Base-by-base conservation (phyloP, 139 green algal species). In the Micromonas commoda region DNA sequence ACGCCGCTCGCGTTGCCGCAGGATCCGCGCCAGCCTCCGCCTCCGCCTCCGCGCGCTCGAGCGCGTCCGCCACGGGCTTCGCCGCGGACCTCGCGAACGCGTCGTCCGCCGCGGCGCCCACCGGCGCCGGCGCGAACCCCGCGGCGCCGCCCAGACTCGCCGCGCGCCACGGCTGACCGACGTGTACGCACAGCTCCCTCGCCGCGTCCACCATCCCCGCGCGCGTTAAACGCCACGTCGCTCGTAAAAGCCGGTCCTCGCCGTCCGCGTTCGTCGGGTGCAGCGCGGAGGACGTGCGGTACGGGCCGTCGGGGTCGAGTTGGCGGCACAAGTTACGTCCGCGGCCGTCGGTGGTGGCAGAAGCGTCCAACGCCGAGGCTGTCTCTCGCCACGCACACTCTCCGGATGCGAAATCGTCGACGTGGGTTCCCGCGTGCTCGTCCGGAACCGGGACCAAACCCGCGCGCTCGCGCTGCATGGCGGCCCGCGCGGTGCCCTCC, bases 161-260 rank as follows among this genome's bases (percentile, higher is more conserved):
- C 1, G 66, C 66, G 20, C 66, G 6, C 66, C 66, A 73, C 1
- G n/a, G 66, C 32, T 73, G 66, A 28, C 66, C 66, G 29, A 39
- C 32, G 20, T 73, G 52, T 26, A 29, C n/a, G 29, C 66, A 73
- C 31, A 73, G 53, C 3, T 73, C 66, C 2, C 66, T 26, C 32
- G 66, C 66, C 28, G 52, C 31, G 13, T 53, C 23, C 6, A 73
- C 28, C 23, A 29, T 13, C 1, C 66, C 66, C 32, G 66, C 32
- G 1, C 66, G 66, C n/a, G 53, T 24, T 26, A 73, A 24, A 24
- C 53, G n/a, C 66, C 66, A 73, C 28, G 53, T 29, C 1, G 33
- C 34, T 29, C 53, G 52, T 26, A 26, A 73, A 26, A 73, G 29
- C 29, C 33, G 32, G 16, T 21, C 33, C 28, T 73, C 66, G 29